Conservation (phyloP, 495 filamentous ascomycete genomes). For the Choiromyces venosus region DNA sequence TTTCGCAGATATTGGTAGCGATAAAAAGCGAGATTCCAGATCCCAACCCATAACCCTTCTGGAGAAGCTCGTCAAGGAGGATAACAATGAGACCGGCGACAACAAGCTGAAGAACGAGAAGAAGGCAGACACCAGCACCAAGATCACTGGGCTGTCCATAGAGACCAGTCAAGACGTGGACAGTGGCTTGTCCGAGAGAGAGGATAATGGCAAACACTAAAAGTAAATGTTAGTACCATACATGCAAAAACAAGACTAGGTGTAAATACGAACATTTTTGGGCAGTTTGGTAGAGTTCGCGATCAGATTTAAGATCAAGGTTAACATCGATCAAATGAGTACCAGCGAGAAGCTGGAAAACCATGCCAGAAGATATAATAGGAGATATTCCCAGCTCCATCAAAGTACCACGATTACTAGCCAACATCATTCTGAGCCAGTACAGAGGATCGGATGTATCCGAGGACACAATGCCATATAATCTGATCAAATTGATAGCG, state of each 20-base stretch:
- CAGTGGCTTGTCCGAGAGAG: conserved; percentile 92
- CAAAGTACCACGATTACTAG: conserved; percentile 95
- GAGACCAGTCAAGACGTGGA: conserved; percentile 95
- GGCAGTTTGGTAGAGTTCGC: conserved; percentile 98
- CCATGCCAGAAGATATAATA: conserved; percentile 99
- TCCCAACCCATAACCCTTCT: conserved; percentile 98
- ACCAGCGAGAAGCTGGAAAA: conserved; percentile 98
- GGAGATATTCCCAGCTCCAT: conserved; percentile 99
- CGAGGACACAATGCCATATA: conserved; percentile 92
- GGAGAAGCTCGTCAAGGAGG: conserved; percentile 96
- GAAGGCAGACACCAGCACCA: conserved; percentile 93
- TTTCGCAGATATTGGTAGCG: conserved; percentile 99
- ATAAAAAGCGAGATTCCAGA: conserved; percentile 99
- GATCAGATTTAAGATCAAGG: conserved; percentile 97
- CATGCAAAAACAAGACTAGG: neutral
- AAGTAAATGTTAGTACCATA: conserved; percentile 9
- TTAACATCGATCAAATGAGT: conserved; percentile 99
- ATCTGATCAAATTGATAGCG: conserved; percentile 30
- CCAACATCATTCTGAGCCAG: conserved; percentile 99
- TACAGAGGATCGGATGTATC: conserved; percentile 97
- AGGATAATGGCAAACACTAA: conserved; percentile 88
- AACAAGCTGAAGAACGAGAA: conserved; percentile 93
- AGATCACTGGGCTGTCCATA: conserved; percentile 95
- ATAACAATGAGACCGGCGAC: conserved; percentile 97
- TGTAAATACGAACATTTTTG: conserved; percentile 62